These are phyloP conservation scores for Aristolochia fimbriata DNA, from an alignment of 164 flowering plant species.

Conservation along the genomic window DNA sequence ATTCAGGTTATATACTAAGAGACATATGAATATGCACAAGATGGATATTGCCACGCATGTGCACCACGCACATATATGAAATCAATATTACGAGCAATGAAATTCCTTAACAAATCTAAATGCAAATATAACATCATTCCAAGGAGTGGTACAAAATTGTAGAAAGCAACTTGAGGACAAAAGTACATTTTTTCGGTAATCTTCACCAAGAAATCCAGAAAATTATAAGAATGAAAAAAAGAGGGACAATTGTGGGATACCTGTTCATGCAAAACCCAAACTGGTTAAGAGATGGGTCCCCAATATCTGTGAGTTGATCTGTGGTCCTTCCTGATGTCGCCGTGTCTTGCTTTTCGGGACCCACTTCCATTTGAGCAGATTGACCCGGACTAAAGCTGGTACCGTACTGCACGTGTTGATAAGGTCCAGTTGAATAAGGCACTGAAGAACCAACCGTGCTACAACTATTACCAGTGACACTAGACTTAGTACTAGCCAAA, in stretches of 20 bases:
- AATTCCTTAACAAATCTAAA: no score
- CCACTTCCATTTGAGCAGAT: slow-evolving; percentile 29
- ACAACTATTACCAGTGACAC: slow-evolving; percentile 43
- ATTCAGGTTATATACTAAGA: no score
- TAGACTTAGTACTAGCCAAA: slow-evolving; percentile 58
- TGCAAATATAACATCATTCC: no score
- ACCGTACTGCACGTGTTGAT: slow-evolving; percentile 31
- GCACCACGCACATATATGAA: no score
- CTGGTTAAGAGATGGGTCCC: slow-evolving; percentile 29
- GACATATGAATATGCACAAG: no score
- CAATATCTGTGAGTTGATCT: slow-evolving; percentile 20
- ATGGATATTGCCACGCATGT: no score
- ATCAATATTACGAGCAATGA: no score
- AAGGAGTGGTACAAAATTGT: no score
- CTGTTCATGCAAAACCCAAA: slow-evolving; percentile 47
- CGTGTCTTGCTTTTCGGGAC: slow-evolving; percentile 27
- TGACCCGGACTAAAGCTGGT: slow-evolving; percentile 33
- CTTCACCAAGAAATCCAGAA: no score
- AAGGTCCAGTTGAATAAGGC: slow-evolving; percentile 42
- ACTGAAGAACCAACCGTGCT: slow-evolving; percentile 41
- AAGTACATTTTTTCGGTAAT: no score
- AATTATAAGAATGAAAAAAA: no score
- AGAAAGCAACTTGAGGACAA: no score
- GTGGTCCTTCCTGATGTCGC: slow-evolving; percentile 23
- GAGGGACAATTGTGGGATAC: slow-evolving; percentile 16